Conservation (phyloP, 2,329 filamentous ascomycete genomes). For the Penicillium sp. region DNA sequence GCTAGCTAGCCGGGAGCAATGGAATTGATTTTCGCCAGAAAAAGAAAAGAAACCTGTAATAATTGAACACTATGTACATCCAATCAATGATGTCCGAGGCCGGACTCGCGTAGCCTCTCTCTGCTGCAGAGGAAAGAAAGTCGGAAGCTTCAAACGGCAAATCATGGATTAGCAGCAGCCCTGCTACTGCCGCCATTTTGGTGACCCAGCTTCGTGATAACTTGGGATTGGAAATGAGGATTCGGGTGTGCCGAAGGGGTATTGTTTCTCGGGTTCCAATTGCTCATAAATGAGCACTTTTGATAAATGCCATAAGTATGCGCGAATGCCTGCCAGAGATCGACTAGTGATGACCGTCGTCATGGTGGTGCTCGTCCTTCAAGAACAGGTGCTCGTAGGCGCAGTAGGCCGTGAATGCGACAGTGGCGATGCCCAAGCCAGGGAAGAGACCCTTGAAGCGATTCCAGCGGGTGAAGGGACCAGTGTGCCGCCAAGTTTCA, state of each 20-base stretch:
- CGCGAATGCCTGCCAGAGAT: no score
- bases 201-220: slow-evolving; percentile 5
- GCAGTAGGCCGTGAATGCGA: slow-evolving; percentile 86
- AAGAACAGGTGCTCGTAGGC: slow-evolving; percentile 84
- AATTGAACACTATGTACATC: slow-evolving; percentile 34
- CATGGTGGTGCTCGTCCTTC: slow-evolving; percentile 58
- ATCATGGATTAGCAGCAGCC: slow-evolving; percentile 5
- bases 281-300: slow-evolving; percentile 7
- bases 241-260: slow-evolving; percentile 15
- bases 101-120: slow-evolving; percentile 18
- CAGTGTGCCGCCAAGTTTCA: slow-evolving; percentile 91
- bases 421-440: slow-evolving; percentile 84
- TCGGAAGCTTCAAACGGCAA: slow-evolving; percentile 7
- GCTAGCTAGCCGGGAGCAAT: not conserved
- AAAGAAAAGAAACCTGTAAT: slow-evolving; percentile 16
- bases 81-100: slow-evolving; percentile 30
- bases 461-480: slow-evolving; percentile 80
- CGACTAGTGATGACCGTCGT: slow-evolving; percentile 53
- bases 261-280: slow-evolving; percentile 10
- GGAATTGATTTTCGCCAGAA: slow-evolving; percentile 4
- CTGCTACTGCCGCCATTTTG: slow-evolving; percentile 7
- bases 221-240: slow-evolving; percentile 12
- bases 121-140: not conserved
- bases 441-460: slow-evolving; percentile 83
- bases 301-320: slow-evolving; percentile 1